These are phyloP conservation scores for Lumnitzera littorea DNA, from an alignment of 345 rosid species.

Conservation along the genomic window DNA sequence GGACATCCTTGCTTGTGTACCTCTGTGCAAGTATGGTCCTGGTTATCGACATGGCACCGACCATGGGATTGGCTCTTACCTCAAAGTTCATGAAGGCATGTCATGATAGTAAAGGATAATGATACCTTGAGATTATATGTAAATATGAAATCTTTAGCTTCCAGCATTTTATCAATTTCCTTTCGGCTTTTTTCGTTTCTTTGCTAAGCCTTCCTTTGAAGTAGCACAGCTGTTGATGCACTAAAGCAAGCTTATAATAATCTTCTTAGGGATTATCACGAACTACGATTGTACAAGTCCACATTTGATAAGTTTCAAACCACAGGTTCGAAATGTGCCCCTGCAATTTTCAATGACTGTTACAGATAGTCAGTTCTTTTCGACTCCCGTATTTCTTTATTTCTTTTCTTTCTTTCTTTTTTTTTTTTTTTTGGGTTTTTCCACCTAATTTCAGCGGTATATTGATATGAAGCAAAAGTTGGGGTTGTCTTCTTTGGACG, in stretches of 20 bases:
- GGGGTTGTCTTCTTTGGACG: no score
- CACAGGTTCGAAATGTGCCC: conserved; percentile 74
- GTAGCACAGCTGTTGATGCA: no score
- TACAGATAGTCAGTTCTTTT: conserved; percentile 68
- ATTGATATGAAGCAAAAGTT: no score
- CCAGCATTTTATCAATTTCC: no score
- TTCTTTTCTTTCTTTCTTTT: neutral
- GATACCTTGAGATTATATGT: no score
- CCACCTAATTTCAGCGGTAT: neutral
- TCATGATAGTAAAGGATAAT: no score
- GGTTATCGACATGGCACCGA: conserved; percentile 98
- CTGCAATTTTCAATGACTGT: conserved; percentile 97
- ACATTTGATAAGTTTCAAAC: conserved; percentile 80
- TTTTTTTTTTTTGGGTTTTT: no score
- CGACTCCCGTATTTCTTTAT: neutral
- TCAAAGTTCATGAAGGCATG: conserved; percentile 92
- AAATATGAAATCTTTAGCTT: no score
- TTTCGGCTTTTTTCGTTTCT: no score
- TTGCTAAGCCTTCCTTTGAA: neutral
- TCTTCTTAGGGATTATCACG: no score
- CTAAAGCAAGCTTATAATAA: no score
- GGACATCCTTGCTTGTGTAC: conserved; percentile 89
- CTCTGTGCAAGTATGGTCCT: conserved; percentile 88
- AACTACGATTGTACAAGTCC: conserved; percentile 57
- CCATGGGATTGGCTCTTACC: conserved; percentile 95